Base-by-base conservation (phyloP, 306 rosid species). In the Gillenia trifoliata region DNA sequence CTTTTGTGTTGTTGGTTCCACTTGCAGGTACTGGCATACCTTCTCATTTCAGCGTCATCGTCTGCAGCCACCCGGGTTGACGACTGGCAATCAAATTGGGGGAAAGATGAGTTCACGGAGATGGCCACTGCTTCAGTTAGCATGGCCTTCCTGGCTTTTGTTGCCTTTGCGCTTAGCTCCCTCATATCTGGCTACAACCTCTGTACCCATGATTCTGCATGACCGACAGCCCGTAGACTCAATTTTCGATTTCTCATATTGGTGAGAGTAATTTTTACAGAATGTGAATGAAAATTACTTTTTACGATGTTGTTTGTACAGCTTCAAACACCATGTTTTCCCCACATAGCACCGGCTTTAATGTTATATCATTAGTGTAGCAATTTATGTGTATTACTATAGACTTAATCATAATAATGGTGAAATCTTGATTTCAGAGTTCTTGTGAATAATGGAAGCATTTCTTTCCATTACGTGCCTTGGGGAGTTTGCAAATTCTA, bases 41-140 rank as follows among this genome's bases (percentile, higher is more conserved):
- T 95, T 85, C 85, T 95, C 62, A 86, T 95, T 73, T 95, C 99
- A 6, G 83, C 99, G 13, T 88, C 99, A 2, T 95, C 99, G n/a
- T 92, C 96, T 0, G 98, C 98, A 0, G 98, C 98, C 1, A 95
- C 97, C 10, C 76, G 98, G 25, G 91, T 92, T 2, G 97, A 92
- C 9, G 98, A 95, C 66, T 95, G 99, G 99, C 93, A 87, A 83
- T 90, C 96, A 3, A 95, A 95, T 68, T 95, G 99, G 99, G 99
- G 99, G 3, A 95, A 89, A 77, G 99, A 95, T 23, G 90, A 95
- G 82, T 95, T 95, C 88, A 95, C 99, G 1, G 78, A 84, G 80
- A 86, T 86, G 97, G 99, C 99, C 1, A 95, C 86, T 81, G 99
- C 98, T 68, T 92, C 99, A 0, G 74, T 95, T 40, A 89, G 81